Percentiles rank a stretch among this genome's conserved stretches.
Evolutionary conservation across 768 basidiomycete genomes (phyloP).

Genomic region (Hygrocybe punicea): DNA sequence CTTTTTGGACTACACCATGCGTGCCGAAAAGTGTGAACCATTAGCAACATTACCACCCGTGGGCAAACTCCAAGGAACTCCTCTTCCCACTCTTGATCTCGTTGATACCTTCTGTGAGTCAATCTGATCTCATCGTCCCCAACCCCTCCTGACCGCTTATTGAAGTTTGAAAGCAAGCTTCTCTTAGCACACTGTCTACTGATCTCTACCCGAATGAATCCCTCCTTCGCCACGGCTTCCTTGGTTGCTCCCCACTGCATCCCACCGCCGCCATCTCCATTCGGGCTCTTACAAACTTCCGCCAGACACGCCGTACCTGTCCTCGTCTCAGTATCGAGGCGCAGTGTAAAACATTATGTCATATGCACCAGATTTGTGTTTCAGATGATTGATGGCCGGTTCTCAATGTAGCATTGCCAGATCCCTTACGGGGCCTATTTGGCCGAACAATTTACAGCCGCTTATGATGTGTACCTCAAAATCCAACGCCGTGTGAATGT

Average conservation of each 20-base stretch:
- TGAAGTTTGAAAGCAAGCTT: not conserved
- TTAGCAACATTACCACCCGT: not conserved
- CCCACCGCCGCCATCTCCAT: conserved; percentile 20
- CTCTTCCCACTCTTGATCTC: not conserved
- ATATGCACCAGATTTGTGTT: conserved; percentile 21
- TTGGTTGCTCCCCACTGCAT: conserved; percentile 23
- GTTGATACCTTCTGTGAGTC: not conserved
- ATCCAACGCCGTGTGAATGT: conserved; percentile 10
- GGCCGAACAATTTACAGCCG: conserved; percentile 21
- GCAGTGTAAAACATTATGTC: conserved; percentile 28
- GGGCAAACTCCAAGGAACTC: not conserved
- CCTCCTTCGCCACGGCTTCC: conserved; percentile 21
- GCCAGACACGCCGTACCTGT: conserved; percentile 15
- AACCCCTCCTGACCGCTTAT: not conserved
- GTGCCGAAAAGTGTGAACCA: not conserved
- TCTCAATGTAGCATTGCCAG: not conserved
- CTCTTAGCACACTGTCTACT: not conserved
- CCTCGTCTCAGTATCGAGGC: conserved; percentile 27
- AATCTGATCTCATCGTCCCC: not conserved
- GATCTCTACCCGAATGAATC: not conserved
- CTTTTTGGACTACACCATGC: not conserved
- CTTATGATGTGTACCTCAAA: conserved; percentile 24
- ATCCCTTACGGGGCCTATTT: conserved; percentile 16
- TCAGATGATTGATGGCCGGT: not conserved
- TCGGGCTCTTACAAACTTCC: conserved; percentile 22